Evolutionary conservation across 2,329 filamentous ascomycete genomes (phyloP), one percentile per base, ranked within the genome.

Genomic region (Monosporascus cannonballus): DNA sequence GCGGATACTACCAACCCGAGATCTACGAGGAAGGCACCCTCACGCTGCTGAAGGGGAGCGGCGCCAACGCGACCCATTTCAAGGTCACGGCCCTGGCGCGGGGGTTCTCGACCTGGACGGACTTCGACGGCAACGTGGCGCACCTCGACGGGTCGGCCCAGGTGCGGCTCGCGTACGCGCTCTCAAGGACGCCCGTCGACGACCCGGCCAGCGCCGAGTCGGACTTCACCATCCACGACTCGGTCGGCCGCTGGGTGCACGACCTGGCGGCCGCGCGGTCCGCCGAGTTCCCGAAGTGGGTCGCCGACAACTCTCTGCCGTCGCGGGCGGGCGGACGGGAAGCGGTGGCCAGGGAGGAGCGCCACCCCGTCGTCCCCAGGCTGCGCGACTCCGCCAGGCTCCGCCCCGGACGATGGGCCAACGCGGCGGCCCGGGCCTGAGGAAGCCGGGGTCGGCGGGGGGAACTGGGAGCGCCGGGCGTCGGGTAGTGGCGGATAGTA

Each of bases 71-170:
- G 30, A 70, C 66, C 2, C 68, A 70, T 48, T 69, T 64, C 64
- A 67, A 68, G 47, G 60, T 69, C 51, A 71, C 69, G 4, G 62
- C 64, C 25, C 53, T 69, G 25, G 71, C 69, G 58, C 58, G 60
- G 37, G 74, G 74, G 34, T 76, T 73, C 64, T 69, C 71, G 18
- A 62, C 61, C 54, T 76, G 73, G 72, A 64, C 67, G 4, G 72
- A 75, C 51, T 68, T 70, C n/a, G 68, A 70, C 51, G 67, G 67
- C 25, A 71, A 71, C 51, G 59, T 65, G 54, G 69, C 60, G 41
- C 64, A 65, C 14, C 62, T 77, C 34, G 69, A 75, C 54, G 68
- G 71, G 3, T 62, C 58, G 2, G 61, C 63, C 15, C 66, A 73
- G 48, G 69, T 66, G 53, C 66, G 67, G 51, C 63, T 76, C 30